Evolutionary conservation across 345 rosid species (phyloP), one percentile per base, ranked within the genome.

Genomic region (Pistacia integerrima): DNA sequence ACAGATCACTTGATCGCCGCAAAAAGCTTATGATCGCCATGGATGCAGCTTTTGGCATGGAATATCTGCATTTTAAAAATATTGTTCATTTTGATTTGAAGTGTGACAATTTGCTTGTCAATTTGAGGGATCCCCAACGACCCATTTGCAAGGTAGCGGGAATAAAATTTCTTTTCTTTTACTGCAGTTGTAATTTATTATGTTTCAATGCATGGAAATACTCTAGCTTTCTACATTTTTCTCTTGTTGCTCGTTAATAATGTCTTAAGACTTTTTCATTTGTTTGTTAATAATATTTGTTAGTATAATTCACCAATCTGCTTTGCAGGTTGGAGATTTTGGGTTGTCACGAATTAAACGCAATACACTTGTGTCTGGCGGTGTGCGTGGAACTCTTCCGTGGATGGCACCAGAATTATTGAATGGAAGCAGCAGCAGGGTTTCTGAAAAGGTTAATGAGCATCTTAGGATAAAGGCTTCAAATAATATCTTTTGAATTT

Each of bases 41-140:
- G 79, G 98, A 94, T 82, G 95, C 98, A 56, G 98, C 98, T 71
- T 89, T 91, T 81, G 98, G 98, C 76, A 94, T 94, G 98, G 98
- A 94, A 87, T 94, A 94, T 82, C 78, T 94, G 72, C 98, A 94
- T 86, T 59, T 88, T 82, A 90, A 91, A 78, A 88, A 88, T 66
- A 90, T 93, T 35, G 97, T 94, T 69, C 98, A 94, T 81, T 94
- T 94, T 74, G 98, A 94, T 85, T 87, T 94, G 87, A 94, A 94
- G 84, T 93, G 97, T n/a, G 98, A 94, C 72, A 93, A 94, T 79
- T 81, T 94, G 81, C 92, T 93, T 20, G 95, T 94, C 76, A 94
- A 93, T 82, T 84, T 94, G 79, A 91, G 89, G 83, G 97, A 94
- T 84, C 74, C 95, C n/a, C 97, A 90, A 38, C 85, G 98, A 69